Evolutionary conservation across 2,329 filamentous ascomycete species (phyloP).

Genomic region (Verticillium alfalfae): DNA sequence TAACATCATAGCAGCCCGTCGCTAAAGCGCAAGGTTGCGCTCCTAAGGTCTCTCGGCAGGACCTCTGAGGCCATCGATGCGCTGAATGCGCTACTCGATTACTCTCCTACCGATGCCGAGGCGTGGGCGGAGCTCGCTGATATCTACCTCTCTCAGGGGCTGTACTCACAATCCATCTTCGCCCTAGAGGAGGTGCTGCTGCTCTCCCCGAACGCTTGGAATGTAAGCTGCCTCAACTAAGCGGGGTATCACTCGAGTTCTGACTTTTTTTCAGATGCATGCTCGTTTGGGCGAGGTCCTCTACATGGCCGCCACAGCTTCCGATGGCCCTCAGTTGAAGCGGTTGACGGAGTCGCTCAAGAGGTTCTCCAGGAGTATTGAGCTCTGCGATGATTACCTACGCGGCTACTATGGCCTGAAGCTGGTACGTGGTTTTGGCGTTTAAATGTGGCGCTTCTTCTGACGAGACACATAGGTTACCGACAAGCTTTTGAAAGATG

Average conservation of each 20-base stretch:
- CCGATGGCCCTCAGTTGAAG: constrained; percentile 36
- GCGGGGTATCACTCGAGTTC: not conserved
- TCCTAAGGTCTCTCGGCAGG: constrained; percentile 70
- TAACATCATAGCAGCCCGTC: constrained; percentile 57
- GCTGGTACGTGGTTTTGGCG: constrained; percentile 45
- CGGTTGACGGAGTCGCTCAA: constrained; percentile 69
- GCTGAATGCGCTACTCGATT: constrained; percentile 70
- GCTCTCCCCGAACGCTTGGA: constrained; percentile 89
- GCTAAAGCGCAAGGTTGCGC: constrained; percentile 80
- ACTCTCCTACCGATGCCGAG: constrained; percentile 84
- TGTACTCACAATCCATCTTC: constrained; percentile 79
- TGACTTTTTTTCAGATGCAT: constrained; percentile 60
- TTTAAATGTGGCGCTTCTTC: not conserved
- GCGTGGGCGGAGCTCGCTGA: constrained; percentile 90
- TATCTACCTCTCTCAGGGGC: constrained; percentile 73
- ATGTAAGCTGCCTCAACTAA: constrained; percentile 50
- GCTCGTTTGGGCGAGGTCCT: constrained; percentile 79
- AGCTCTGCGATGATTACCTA: constrained; percentile 89
- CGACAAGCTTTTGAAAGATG: constrained; percentile 40
- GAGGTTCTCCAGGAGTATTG: constrained; percentile 83
- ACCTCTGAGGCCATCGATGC: constrained; percentile 67
- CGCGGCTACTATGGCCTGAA: constrained; percentile 91
- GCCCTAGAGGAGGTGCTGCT: constrained; percentile 87
- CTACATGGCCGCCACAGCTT: constrained; percentile 59
- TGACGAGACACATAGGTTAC: constrained; percentile 36